These are phyloP conservation scores for Lipomyces starkeyi DNA, from an alignment of 805 yeast species.

Conservation along the genomic window DNA sequence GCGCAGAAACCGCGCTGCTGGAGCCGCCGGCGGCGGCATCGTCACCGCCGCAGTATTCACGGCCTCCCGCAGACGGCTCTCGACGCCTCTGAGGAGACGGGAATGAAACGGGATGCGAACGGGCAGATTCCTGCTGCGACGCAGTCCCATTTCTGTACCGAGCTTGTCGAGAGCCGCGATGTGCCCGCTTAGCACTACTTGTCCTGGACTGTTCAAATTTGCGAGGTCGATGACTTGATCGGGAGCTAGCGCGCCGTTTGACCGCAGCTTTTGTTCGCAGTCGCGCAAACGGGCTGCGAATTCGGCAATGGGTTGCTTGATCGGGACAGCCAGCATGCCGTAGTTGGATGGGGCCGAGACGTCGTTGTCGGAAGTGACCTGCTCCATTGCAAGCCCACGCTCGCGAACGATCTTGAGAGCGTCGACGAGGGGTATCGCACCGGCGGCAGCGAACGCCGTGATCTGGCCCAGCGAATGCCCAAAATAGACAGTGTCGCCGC, in stretches of 20 bases:
- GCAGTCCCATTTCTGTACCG: conserved; percentile 5
- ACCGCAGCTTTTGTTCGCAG: neutral
- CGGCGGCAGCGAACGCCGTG: conserved; percentile 32
- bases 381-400: conserved; percentile 35
- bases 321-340: conserved; percentile 33
- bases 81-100: conserved; percentile 17
- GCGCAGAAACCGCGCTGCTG: conserved; percentile 13
- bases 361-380: conserved; percentile 6
- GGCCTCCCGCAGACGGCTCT: conserved; percentile 20
- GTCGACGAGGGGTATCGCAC: conserved; percentile 24
- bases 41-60: neutral
- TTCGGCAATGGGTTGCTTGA: conserved; percentile 6
- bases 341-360: neutral
- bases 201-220: conserved; percentile 31
- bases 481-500: conserved; percentile 9
- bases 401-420: conserved; percentile 26
- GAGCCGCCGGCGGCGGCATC: conserved; percentile 8
- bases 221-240: conserved; percentile 26
- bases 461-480: conserved; percentile 38
- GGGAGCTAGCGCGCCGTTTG: neutral
- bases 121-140: conserved; percentile 16
- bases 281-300: neutral
- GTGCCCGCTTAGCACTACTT: conserved; percentile 32
- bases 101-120: conserved; percentile 35
- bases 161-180: conserved; percentile 20